These are phyloP conservation scores for Physaria fendleri DNA, from an alignment of 345 rosid species.

Conservation along the genomic window DNA sequence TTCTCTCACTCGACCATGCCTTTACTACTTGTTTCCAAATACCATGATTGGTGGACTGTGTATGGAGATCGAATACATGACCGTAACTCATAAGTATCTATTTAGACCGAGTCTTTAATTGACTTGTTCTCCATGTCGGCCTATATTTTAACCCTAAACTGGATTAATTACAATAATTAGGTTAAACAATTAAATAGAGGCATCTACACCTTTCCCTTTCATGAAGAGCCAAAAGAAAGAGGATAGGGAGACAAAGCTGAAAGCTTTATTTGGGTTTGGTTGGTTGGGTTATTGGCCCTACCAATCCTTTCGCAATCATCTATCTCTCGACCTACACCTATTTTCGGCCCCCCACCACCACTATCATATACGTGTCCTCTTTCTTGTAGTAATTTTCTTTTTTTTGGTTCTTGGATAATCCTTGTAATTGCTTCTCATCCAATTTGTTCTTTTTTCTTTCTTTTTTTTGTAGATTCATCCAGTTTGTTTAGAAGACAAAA, in stretches of 20 bases:
- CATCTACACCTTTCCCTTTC: conserved; percentile 8
- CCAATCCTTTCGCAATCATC: conserved; percentile 16
- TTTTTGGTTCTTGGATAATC: not conserved
- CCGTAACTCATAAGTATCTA: too few species aligned
- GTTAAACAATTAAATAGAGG: not conserved
- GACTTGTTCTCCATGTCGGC: not conserved
- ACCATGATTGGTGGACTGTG: too few species aligned
- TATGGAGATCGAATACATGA: too few species aligned
- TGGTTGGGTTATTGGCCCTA: conserved; percentile 28
- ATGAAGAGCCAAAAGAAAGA: conserved; percentile 26
- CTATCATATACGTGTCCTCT: conserved; percentile 20
- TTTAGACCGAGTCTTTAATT: not conserved
- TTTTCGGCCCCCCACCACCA: conserved; percentile 6
- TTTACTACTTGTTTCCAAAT: too few species aligned
- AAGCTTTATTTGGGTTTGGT: conserved; percentile 11
- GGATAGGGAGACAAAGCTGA: conserved; percentile 20
- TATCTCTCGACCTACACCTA: conserved; percentile 1
- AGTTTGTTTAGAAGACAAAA: too few species aligned
- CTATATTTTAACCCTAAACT: too few species aligned
- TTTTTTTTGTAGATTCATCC: too few species aligned
- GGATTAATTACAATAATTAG: too few species aligned
- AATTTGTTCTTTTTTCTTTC: too few species aligned
- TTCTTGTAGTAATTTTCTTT: not conserved
- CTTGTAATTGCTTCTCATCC: not conserved
- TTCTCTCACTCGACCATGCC: too few species aligned